Evolutionary conservation across 306 rosid species (phyloP), one percentile per base, ranked within the genome.

Genomic region (Adenanthera pavonina): DNA sequence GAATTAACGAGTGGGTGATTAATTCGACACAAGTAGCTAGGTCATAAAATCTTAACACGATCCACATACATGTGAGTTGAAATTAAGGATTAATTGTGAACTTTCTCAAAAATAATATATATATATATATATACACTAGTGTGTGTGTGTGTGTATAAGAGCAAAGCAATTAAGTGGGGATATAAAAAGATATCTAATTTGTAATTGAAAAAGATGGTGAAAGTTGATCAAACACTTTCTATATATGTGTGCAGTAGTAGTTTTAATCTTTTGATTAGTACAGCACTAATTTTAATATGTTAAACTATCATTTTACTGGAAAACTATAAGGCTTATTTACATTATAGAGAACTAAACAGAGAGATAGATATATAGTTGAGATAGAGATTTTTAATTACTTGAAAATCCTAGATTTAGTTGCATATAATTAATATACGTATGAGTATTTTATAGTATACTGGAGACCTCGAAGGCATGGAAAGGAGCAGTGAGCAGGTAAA

Each of bases 391-490:
- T 43, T 69, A 69, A 4, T 43, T 43, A 43, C 11, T 43, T 40
- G 72, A 44, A 69, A 19, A 19, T 10, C 54, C 49, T 40, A 17
- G 33, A 25, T 25, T 25, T 25, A 25, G 30, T 25, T 25, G 30
- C 30, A 25, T 25, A 25, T 25, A 25, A 25, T 25, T 25, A 25
- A 25, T 25, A 25, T 25, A 25, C 1, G 3, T 49, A 49, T 12
- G 2, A 12, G 54, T 46, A 54, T 57, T 71, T 46, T 72, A 20
- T 25, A 53, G 59, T 14, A 25, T 19, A 46, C 17, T 46, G 15
- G 72, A 57, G 54, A 80, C 79, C 40, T 75, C 57, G 72, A 67
- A 56, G 46, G 75, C 53, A 77, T 76, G 56, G 83, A 77, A 79
- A 82, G 75, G 81, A 49, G 77, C 70, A 3, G 46, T 62, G 73